Percentiles rank a stretch among this genome's conserved stretches.
Conservation (phyloP, 768 basidiomycete species). For the Agrocybe chaxingu region DNA sequence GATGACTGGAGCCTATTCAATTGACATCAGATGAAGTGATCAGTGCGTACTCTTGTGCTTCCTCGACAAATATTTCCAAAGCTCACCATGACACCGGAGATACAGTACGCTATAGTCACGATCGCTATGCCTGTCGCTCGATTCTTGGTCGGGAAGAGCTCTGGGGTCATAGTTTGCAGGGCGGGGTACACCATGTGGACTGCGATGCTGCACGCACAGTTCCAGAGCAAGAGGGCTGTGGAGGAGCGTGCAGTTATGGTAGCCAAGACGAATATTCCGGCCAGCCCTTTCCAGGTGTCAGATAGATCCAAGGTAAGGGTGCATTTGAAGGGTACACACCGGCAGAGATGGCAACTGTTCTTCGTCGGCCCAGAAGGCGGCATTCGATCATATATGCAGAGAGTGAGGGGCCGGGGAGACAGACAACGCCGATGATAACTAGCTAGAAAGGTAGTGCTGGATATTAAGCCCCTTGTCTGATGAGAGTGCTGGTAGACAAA, state of each 20-base stretch:
- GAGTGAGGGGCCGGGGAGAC: conserved; percentile 61
- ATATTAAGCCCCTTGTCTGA: conserved; percentile 1
- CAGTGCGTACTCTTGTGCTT: no score
- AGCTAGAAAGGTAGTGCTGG: conserved; percentile 31
- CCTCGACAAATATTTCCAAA: no score
- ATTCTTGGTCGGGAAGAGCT: conserved; percentile 62
- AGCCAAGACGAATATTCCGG: conserved; percentile 64
- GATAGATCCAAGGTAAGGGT: conserved; percentile 26
- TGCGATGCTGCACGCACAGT: conserved; percentile 49
- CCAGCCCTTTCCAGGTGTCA: conserved; percentile 55
- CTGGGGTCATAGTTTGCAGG: conserved; percentile 57
- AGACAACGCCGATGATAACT: conserved; percentile 57
- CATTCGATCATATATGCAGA: conserved; percentile 63
- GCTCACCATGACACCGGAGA: conserved; percentile 63
- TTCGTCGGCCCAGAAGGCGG: conserved; percentile 54
- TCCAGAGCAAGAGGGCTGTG: conserved; percentile 64
- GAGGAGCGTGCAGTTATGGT: conserved; percentile 64
- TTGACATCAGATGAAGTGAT: neutral
- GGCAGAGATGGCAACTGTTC: conserved; percentile 56
- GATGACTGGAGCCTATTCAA: conserved; percentile 59
- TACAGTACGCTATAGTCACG: conserved; percentile 48
- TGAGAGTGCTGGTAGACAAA: conserved; percentile 11
- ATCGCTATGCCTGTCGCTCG: conserved; percentile 67
- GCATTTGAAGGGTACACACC: conserved; percentile 36
- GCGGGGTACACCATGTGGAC: conserved; percentile 70